Conservation (phyloP, 2,329 filamentous ascomycete species). For the Thelonectria discophora region DNA sequence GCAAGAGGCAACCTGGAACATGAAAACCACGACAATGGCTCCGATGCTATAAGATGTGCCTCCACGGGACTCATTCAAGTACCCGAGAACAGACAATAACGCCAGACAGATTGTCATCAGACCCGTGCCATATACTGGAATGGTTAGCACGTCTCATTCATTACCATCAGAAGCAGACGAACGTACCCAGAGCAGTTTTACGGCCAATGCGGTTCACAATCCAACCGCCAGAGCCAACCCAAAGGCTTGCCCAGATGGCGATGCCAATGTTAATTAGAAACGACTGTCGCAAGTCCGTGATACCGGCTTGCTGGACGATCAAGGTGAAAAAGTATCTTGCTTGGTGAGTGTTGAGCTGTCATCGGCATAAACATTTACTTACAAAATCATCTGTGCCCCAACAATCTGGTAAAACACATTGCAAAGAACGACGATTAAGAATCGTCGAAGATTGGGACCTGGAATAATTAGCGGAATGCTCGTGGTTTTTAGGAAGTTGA, state of each 20-base stretch:
- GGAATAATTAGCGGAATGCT: too few species aligned
- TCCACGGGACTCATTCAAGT: neutral
- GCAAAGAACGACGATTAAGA: neutral
- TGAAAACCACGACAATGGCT: neutral
- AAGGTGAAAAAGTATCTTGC: conserved; percentile 2
- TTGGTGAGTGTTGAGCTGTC: neutral
- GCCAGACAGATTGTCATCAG: neutral
- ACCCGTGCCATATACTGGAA: neutral
- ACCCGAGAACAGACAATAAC: neutral
- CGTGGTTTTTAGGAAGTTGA: neutral
- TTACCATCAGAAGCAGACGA: too few species aligned
- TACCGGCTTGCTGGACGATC: neutral
- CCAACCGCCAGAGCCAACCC: neutral
- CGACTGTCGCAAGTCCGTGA: neutral
- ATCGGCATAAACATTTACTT: neutral
- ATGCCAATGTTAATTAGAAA: neutral
- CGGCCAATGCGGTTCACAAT: too few species aligned
- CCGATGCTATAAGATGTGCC: neutral
- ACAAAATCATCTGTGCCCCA: conserved; percentile 2
- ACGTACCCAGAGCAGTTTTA: too few species aligned
- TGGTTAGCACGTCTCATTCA: too few species aligned
- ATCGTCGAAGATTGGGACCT: conserved; percentile 1
- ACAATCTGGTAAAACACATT: conserved; percentile 6
- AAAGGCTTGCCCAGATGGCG: neutral
- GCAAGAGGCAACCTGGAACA: neutral